Evolutionary conservation across 345 rosid genomes (phyloP), one percentile per base, ranked within the genome.

Genomic region (Noccaea caerulescens): DNA sequence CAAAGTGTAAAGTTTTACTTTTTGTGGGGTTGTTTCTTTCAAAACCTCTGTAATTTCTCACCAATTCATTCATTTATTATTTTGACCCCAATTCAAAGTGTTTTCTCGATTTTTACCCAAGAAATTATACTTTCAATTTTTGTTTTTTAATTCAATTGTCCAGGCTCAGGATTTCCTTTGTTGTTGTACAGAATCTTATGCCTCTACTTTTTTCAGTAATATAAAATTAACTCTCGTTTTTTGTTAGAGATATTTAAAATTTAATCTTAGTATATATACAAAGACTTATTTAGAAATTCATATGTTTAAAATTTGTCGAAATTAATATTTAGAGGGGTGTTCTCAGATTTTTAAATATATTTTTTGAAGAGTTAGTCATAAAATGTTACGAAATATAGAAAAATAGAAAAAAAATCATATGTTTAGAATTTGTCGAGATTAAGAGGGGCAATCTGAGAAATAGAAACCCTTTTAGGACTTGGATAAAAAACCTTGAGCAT

Each of bases 21-120:
- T 27, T 70, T 57, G 63, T 76, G 80, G 79, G 75, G 78, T 59
- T 75, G 69, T 69, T 38, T 75, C 54, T 47, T 58, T 10, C 59
- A 67, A 47, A 66, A 37, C 18, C 60, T 58, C 46, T 45, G 8
- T 67, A 32, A 47, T 38, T 43, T 43, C 50, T 39, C 33, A 39
- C 66, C 66, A 41, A 67, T 74, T 74, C 68, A 67, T 74, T 74
- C 73, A 41, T 74, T 67, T 43, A 59, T 74, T 74, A 33, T 39
- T 66, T 74, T 73, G 77, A 58, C 67, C 72, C 66, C 52, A 16
- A 46, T 47, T 10, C n/a, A 49, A 49, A 30, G 39, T 43, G 6
- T 49, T 72, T 20, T 27, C 2, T 38, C 50, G 3, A 25, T 33
- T 71, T 53, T 53, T 4, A 71, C 75, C 68, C 61, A 18, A 3